Conservation (phyloP, 352 stramenopile genomes). For the Globisporangium cystogenes region DNA sequence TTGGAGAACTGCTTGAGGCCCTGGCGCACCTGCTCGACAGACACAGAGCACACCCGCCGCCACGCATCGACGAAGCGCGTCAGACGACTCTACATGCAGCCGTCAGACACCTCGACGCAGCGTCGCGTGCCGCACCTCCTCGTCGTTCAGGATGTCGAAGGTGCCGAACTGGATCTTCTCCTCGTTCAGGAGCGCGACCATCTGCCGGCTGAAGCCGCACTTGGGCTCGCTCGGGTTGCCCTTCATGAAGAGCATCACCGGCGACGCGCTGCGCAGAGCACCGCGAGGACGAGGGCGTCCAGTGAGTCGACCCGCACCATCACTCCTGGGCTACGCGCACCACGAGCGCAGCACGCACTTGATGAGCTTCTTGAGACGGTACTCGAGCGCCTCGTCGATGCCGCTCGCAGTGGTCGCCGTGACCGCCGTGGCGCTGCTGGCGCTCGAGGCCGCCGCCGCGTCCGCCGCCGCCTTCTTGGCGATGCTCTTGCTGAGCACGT, state of each 20-base stretch:
- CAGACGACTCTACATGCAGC: too few relatives aligned
- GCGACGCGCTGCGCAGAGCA: conserved; percentile 37
- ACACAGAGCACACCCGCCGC: not conserved
- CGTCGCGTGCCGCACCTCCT: too few relatives aligned
- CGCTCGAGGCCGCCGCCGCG: conserved; percentile 14
- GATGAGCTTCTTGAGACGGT: conserved; percentile 80
- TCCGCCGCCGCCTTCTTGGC: conserved; percentile 40
- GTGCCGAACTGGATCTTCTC: conserved; percentile 92
- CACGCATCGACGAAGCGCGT: not conserved
- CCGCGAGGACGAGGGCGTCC: too few relatives aligned
- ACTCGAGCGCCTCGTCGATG: conserved; percentile 61
- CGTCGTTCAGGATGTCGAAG: conserved; percentile 97
- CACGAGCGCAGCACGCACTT: conserved; percentile 25
- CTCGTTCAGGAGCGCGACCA: conserved; percentile 92
- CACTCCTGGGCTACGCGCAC: too few relatives aligned
- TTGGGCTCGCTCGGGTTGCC: conserved; percentile 91
- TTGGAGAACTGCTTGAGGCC: conserved; percentile 96
- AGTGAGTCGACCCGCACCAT: too few relatives aligned
- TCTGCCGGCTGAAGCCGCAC: conserved; percentile 95
- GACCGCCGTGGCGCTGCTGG: conserved; percentile 7
- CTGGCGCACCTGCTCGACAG: conserved; percentile 79
- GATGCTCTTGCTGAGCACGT: conserved; percentile 81
- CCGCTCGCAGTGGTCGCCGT: conserved; percentile 18
- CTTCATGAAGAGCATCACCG: conserved; percentile 99
- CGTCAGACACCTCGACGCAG: too few relatives aligned